Evolutionary conservation across 2,329 filamentous ascomycete genomes (phyloP).

Genomic region (Trichophyton equinum): DNA sequence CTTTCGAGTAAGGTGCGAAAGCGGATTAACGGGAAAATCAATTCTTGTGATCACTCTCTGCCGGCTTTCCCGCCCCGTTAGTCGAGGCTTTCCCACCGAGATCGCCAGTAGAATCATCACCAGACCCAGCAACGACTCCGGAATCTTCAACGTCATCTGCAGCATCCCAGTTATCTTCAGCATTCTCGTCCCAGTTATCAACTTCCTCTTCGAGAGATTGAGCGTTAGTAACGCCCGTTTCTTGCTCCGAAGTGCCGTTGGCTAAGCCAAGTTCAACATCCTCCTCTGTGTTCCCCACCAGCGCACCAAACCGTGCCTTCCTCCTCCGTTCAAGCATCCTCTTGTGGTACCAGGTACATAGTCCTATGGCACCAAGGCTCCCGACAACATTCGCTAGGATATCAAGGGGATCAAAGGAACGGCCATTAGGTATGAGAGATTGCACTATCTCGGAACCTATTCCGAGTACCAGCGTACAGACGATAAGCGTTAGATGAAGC

Average conservation of each 20-base stretch:
- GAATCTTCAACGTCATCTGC: constrained; percentile 35
- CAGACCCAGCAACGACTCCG: background rate
- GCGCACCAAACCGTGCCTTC: constrained; percentile 54
- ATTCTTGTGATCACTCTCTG: background rate
- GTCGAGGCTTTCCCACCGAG: background rate
- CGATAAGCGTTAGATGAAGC: constrained; percentile 66
- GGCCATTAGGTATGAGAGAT: constrained; percentile 56
- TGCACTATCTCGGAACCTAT: constrained; percentile 48
- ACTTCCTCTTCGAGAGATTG: constrained; percentile 63
- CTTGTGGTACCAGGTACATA: constrained; percentile 87
- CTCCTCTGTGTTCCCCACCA: constrained; percentile 42
- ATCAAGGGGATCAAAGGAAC: constrained; percentile 65
- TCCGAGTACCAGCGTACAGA: constrained; percentile 55
- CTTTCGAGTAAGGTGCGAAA: background rate
- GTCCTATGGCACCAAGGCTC: constrained; percentile 54
- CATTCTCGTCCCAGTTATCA: constrained; percentile 90
- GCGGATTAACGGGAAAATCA: background rate
- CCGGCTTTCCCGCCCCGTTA: background rate
- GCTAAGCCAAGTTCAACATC: constrained; percentile 15
- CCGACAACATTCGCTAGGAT: constrained; percentile 80
- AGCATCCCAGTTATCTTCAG: constrained; percentile 52
- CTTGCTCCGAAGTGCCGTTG: constrained; percentile 38
- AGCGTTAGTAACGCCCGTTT: constrained; percentile 46
- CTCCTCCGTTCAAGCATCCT: constrained; percentile 86
- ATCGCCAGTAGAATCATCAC: constrained; percentile 4